Evolutionary conservation across 208 protist species (phyloP), one percentile per base, ranked within the genome.

Genomic region (Wallacemonas rigidus): DNA sequence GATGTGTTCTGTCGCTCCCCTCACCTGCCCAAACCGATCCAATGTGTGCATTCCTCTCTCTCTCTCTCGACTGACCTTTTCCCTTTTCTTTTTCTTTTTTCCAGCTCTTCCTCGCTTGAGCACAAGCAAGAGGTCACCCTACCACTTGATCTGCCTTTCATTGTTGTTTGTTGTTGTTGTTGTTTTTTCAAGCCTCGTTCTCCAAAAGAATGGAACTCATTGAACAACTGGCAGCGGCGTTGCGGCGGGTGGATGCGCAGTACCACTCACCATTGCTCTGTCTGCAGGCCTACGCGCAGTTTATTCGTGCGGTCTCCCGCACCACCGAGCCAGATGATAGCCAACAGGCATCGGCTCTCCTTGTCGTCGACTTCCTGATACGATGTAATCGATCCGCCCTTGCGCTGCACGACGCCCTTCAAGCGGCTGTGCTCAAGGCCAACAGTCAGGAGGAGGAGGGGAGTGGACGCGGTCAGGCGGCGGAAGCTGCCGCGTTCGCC

Each of bases 251-350:
- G 60, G 60, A 65, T 15, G 60, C 3, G 60, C 38, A 65, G 60
- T 50, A 65, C 40, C 60, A 65, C 60, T 65, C 60, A 3, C 41
- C 60, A n/a, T 8, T 65, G 60, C 60, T 65, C 40, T 51, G 41
- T 4, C 17, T 65, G 8, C 60, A 65, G 43, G 43, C 60, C 3
- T 65, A 65, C 43, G 60, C 38, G 4, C 38, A 35, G 43, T 65
- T 15, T 26, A 65, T 65, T 17, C 60, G 60, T 2, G n/a, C 17
- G 9, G 17, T 15, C 14, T 57, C 15, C 14, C 53, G 53, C 53
- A 35, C 11, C 17, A 15, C 26, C 26, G 26, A 0, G 26, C 26
- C 26, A 26, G 53, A 6, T 17, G 53, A 65, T 8, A 36, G 3
- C 14, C n/a, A 41, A 5, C 11, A 26, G 4, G 40, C 26, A 6